Evolutionary conservation across 768 basidiomycete genomes (phyloP), one percentile per base, ranked within the genome.

Genomic region (Boletus speciosus): DNA sequence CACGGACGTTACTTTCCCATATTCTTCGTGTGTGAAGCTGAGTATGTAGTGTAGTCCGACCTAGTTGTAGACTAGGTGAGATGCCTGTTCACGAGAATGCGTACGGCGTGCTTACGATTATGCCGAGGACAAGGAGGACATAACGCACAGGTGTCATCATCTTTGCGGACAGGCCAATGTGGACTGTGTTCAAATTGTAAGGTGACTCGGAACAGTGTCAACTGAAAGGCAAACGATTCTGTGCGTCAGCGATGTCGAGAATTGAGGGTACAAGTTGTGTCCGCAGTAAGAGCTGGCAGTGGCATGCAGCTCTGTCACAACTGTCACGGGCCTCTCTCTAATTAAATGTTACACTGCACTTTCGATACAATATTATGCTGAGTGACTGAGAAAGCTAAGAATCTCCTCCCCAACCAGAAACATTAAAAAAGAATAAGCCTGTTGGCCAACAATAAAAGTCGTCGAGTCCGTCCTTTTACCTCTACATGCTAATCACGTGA

Each of bases 61-160:
- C 76, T 76, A 36, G 50, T 45, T 14, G 41, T 39, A 23, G 46
- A 29, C 14, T 23, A 29, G 32, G 42, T 66, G 25, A 68, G 61
- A 51, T 9, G 43, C 12, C 8, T 29, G 9, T 37, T n/a, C n/a
- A 1, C 23, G 23, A 36, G 38, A n/a, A 31, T 36, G 12, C 1
- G 10, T 5, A 35, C 25, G n/a, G 29, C 70, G 49, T 41, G 27
- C 80, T 53, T 53, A 83, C 83, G 49, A 83, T 71, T 45, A 76
- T 62, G 54, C 69, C 71, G 35, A 83, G 61, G 48, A 74, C 67
- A 54, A 84, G 67, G 32, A 80, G 52, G 47, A 87, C 68, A 54
- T 83, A 82, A 61, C 84, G 80, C 73, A 81, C 76, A 42, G 83
- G 78, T 47, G 84, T 81, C 78, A 84, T 78, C 77, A 83, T 80